A percentile compares a stretch with the other conserved stretches of the same genome.
These are phyloP conservation scores for Hanseniaspora opuntiae DNA, from an alignment of 805 yeast genomes.

Conservation along the genomic window DNA sequence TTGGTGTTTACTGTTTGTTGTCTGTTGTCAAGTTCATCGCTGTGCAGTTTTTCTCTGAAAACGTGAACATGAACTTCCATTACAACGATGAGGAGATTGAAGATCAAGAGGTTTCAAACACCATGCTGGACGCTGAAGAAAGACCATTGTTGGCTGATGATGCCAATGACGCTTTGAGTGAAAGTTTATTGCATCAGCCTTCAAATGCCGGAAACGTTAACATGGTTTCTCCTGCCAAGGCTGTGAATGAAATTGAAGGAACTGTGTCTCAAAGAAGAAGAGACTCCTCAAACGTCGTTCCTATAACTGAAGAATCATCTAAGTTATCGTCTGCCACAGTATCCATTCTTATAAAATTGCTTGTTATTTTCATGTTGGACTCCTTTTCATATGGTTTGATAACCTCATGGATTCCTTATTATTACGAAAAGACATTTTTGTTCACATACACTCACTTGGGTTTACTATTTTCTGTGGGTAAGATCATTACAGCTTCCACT, in stretches of 20 bases:
- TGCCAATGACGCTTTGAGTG: not conserved
- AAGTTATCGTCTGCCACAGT: constrained; percentile 31
- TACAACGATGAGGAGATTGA: not conserved
- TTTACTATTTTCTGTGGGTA: constrained; percentile 49
- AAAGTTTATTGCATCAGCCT: constrained; percentile 1
- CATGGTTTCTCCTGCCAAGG: not conserved
- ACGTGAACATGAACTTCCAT: constrained; percentile 34
- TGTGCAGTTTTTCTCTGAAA: constrained; percentile 37
- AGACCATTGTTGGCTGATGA: not conserved
- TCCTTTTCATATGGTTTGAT: constrained; percentile 85
- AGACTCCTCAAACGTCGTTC: not conserved
- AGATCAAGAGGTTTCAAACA: constrained; percentile 1
- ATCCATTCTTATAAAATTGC: constrained; percentile 33
- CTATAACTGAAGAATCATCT: not conserved
- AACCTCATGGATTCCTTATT: constrained; percentile 75
- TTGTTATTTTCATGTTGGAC: constrained; percentile 63
- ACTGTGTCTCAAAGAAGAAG: constrained; percentile 8
- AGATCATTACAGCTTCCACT: constrained; percentile 49
- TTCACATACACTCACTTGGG: constrained; percentile 51
- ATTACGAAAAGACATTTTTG: constrained; percentile 46
- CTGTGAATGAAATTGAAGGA: constrained; percentile 8
- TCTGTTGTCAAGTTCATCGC: constrained; percentile 40
- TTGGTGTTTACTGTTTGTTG: constrained; percentile 40
- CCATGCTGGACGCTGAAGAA: not conserved
- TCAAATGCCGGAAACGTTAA: constrained; percentile 2